phyloP scores from a whole-genome alignment of 2,329 filamentous ascomycete species.

The Pyricularia grisea region DNA sequence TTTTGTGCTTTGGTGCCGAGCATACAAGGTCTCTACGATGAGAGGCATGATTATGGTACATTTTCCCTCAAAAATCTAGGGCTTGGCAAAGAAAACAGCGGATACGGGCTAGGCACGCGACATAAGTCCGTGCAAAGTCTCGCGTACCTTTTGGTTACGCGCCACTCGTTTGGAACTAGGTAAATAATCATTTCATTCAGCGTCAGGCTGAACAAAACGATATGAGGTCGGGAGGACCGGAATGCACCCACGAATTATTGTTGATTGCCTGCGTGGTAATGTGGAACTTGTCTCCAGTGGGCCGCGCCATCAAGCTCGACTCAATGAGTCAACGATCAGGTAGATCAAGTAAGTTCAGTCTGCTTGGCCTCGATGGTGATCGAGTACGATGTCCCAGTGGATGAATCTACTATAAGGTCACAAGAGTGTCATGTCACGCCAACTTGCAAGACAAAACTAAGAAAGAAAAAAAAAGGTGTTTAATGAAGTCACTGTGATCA shows the following conservation, averaged over 20 bases:
- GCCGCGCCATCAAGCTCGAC: neutral
- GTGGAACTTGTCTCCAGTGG: neutral
- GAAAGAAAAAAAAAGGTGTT: neutral
- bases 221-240: neutral
- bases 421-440: neutral
- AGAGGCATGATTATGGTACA: neutral
- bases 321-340: neutral
- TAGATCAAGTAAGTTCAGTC: neutral
- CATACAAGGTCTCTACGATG: neutral
- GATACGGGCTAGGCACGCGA: neutral
- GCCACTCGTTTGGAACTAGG: neutral
- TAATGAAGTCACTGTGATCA: no score
- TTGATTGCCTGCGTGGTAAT: neutral
- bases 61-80: neutral
- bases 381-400: neutral
- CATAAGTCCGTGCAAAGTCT: neutral
- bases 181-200: neutral
- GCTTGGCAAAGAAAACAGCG: neutral
- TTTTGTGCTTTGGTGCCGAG: neutral
- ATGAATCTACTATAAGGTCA: neutral
- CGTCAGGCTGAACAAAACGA: neutral
- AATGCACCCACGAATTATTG: neutral
- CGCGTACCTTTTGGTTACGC: neutral
- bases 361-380: no score
- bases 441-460: neutral